A percentile compares a stretch with the other conserved stretches of the same genome.
These are phyloP conservation scores for Pseudogymnoascus sp. DNA, from an alignment of 2,329 filamentous ascomycete genomes.

Conservation along the genomic window DNA sequence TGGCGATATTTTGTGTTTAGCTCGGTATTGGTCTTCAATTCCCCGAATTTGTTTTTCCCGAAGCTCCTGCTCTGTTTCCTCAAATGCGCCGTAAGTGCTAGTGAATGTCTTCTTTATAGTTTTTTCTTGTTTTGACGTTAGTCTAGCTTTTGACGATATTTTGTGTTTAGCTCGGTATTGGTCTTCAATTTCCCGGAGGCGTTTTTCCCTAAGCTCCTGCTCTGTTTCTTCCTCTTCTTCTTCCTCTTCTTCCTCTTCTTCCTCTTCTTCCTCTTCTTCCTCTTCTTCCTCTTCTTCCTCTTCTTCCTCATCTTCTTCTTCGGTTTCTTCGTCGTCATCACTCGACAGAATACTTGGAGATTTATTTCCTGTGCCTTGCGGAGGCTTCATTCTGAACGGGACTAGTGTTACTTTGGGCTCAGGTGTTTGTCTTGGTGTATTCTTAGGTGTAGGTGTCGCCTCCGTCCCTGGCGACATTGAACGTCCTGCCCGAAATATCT, in stretches of 20 bases:
- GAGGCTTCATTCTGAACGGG: background rate
- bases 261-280: too few relatives aligned
- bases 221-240: background rate
- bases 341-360: background rate
- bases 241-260: background rate
- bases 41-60: background rate
- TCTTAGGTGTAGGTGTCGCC: conserved; percentile 10
- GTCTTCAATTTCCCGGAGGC: background rate
- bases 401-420: background rate
- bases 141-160: background rate
- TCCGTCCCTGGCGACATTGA: background rate
- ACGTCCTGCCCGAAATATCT: background rate
- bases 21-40: background rate
- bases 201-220: background rate
- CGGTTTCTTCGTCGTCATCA: background rate
- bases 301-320: background rate
- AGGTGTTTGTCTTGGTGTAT: background rate
- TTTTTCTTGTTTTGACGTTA: background rate
- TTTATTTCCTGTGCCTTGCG: conserved; percentile 6
- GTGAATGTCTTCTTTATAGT: background rate
- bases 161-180: background rate
- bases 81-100: background rate
- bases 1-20: background rate
- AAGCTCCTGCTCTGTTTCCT: background rate
- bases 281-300: background rate